These are phyloP conservation scores for Scheffersomyces stambukii DNA, from an alignment of 1,139 yeast genomes.

Conservation along the genomic window DNA sequence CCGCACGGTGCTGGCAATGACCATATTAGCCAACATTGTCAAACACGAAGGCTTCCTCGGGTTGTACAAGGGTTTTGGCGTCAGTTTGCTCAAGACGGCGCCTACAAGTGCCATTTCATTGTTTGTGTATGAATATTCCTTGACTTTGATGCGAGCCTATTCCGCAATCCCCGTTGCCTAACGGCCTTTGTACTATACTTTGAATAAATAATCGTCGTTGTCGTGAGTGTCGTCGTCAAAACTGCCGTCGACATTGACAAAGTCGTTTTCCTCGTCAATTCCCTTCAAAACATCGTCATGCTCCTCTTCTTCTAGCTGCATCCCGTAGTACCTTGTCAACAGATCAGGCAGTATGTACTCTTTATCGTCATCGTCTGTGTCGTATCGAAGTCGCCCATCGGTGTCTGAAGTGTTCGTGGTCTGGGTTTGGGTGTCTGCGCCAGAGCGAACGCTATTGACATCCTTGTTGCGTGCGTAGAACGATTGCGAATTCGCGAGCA, in stretches of 20 bases:
- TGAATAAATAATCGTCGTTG: slow-evolving; percentile 34
- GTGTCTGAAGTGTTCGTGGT: slow-evolving; percentile 12
- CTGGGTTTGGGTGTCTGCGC: slow-evolving; percentile 8
- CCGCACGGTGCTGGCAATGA: slow-evolving; percentile 13
- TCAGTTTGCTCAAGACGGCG: slow-evolving; percentile 70
- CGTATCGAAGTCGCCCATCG: slow-evolving; percentile 9
- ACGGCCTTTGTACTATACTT: slow-evolving; percentile 9
- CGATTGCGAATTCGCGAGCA: slow-evolving; percentile 36
- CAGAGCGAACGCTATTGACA: slow-evolving; percentile 11
- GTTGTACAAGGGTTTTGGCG: slow-evolving; percentile 67
- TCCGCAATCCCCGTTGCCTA: not conserved
- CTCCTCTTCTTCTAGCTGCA: slow-evolving; percentile 13
- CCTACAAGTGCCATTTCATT: slow-evolving; percentile 82
- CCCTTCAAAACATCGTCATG: slow-evolving; percentile 15
- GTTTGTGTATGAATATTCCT: slow-evolving; percentile 58
- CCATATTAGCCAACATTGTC: slow-evolving; percentile 31
- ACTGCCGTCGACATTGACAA: slow-evolving; percentile 22
- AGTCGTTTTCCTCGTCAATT: slow-evolving; percentile 24
- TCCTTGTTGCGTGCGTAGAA: slow-evolving; percentile 28
- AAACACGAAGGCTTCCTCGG: slow-evolving; percentile 59
- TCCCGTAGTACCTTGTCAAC: slow-evolving; percentile 30
- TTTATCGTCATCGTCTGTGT: slow-evolving; percentile 26
- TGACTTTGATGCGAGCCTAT: slow-evolving; percentile 9
- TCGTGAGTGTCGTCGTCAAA: slow-evolving; percentile 13
- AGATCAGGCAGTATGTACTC: slow-evolving; percentile 44